phyloP scores from a whole-genome alignment of 1,139 yeast genomes.

The Taphrina flavorubra region DNA sequence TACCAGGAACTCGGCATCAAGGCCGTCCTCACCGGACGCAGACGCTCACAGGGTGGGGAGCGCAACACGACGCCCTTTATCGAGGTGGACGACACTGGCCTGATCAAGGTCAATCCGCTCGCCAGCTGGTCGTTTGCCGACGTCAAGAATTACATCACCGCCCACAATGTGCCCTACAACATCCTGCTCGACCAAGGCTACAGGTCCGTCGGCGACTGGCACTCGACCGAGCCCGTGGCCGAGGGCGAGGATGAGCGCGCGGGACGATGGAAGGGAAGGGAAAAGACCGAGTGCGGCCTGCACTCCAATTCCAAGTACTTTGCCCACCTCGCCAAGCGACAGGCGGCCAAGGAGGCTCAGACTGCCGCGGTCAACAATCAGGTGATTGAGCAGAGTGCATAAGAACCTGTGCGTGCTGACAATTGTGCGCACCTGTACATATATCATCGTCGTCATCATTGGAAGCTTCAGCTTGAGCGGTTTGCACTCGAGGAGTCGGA shows the following conservation, averaged over 20 bases:
- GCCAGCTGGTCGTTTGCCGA: conserved; percentile 80
- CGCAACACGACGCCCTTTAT: conserved; percentile 75
- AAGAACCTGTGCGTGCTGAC: background rate
- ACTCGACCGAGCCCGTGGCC: conserved; percentile 84
- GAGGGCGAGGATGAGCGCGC: conserved; percentile 95
- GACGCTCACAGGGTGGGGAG: conserved; percentile 88
- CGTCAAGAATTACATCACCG: conserved; percentile 72
- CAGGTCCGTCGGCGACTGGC: conserved; percentile 94
- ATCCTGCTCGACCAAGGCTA: conserved; percentile 83
- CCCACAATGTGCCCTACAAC: conserved; percentile 80
- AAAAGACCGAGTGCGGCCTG: conserved; percentile 95
- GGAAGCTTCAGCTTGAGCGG: conserved; percentile 10
- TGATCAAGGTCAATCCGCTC: conserved; percentile 86
- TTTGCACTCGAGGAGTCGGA: background rate
- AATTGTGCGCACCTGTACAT: background rate
- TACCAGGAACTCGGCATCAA: conserved; percentile 70
- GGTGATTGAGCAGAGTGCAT: conserved; percentile 12
- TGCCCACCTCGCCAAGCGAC: conserved; percentile 38
- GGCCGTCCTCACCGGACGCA: conserved; percentile 91
- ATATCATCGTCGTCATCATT: background rate
- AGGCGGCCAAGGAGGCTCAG: conserved; percentile 37
- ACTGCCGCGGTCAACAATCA: conserved; percentile 3
- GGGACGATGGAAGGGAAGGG: conserved; percentile 94
- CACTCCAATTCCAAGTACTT: conserved; percentile 63
- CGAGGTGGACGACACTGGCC: conserved; percentile 74